Base-by-base conservation (phyloP, 257 asterid genomes). In the Petunia secreta region DNA sequence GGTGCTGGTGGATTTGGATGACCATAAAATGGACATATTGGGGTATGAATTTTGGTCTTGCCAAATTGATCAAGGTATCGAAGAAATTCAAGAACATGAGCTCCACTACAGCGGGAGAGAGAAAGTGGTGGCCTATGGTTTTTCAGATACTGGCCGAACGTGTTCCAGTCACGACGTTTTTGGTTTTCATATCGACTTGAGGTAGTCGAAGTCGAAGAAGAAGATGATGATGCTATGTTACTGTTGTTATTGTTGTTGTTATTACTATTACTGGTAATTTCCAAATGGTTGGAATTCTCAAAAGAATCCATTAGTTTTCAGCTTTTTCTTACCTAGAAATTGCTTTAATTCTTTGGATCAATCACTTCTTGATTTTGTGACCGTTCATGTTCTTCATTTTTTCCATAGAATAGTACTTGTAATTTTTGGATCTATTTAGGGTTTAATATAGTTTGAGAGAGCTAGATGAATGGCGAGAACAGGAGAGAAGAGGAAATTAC, bases 41-140 rank as follows among this genome's bases (percentile, higher is more conserved):
- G 93, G 38, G 91, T 83, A 86, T 91, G 98, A 60, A 94, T 97
- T 69, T 92, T 94, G 36, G 98, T 94, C 58, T 94, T 94, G 0
- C 98, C 98, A 81, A 94, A 94, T 85, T 94, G 98, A 65, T 94
- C 98, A n/a, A 92, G 92, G 85, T 92, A 94, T 1, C 98, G 87
- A 77, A 94, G 98, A 83, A 94, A 94, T 55, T 92, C 98, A 4
- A 94, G 97, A 4, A 92, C 98, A 87, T 94, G 97, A 4, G 98
- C 97, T 0, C 98, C 98, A 80, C 98, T 94, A 89, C 98, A 94
- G 4, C 98, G 93, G 83, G 91, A 87, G 8, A 94, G 94, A 1
- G 93, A 58, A 3, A 94, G 97, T 54, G 98, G 98, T 5, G 98
- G 98, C 55, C 98, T 91, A 84, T 94, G 98, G 90, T 94, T 94